Base-by-base conservation (phyloP, 2,329 filamentous ascomycete species). In the Hypoxylon sp. region DNA sequence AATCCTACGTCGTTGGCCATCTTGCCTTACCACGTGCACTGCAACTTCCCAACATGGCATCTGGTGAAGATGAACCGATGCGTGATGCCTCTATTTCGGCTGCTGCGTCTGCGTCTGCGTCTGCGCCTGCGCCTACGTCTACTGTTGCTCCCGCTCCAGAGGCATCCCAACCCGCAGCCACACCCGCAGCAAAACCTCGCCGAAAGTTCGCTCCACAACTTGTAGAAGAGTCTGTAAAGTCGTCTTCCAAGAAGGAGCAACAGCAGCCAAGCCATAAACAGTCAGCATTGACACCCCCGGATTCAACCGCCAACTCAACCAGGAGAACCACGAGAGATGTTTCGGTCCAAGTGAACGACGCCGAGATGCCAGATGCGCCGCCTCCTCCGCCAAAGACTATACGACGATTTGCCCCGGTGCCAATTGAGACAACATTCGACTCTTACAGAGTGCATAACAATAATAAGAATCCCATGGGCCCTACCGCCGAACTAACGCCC, bases 351-450 rank as follows among this genome's bases (percentile, higher is more conserved):
- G 70, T 71, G 24, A 58, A 71, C 60, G 71, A 74, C 46, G 64
- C 67, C 11, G 70, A 72, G 22, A 74, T 72, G 69, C 53, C 58
- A 22, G 70, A 72, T 63, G 68, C 68, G 44, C 67, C 71, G 22
- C 63, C 65, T 13, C 66, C 55, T 4, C 54, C 64, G 6, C 48
- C 68, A 13, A 71, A 70, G 56, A 62, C 65, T 39, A 57, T 64
- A 22, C 81, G 85, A 72, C 87, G 87, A 70, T 92, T 92, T 78
- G 83, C 80, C 43, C 89, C 90, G 32, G 84, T 91, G 56, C 89
- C 90, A 15, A 86, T 93, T 67, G 91, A 93, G 76, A 93, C 90
- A 7, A 89, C 85, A 1, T 87, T 86, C 70, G 87, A 87, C 68
- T 85, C 86, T 48, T 85, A 81, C 73, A 80, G 87, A 71, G 81